A percentile compares a stretch with the other conserved stretches of the same genome.
Evolutionary conservation across 352 stramenopile genomes (phyloP).

Genomic region (Albugo candida): DNA sequence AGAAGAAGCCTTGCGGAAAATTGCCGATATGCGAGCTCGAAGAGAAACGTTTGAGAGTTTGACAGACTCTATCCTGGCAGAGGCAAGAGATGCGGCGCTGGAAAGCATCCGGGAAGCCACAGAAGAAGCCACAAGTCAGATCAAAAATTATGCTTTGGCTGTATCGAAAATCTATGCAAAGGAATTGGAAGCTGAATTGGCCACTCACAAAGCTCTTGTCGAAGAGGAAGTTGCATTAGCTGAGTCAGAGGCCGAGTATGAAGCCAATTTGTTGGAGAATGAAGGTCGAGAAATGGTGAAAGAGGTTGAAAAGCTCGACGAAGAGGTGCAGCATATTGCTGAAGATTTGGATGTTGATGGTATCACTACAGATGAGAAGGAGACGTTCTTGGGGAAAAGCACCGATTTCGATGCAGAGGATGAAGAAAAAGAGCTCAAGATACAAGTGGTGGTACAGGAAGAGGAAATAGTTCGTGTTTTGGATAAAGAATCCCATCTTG

Average conservation of each 20-base stretch:
- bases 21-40: too few species aligned
- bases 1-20: too few species aligned
- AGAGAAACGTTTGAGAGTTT: constrained; percentile 12
- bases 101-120: constrained; percentile 20
- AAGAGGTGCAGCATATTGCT: constrained; percentile 6
- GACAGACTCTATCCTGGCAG: constrained; percentile 19
- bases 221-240: constrained; percentile 2
- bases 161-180: constrained; percentile 10
- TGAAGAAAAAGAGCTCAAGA: background rate
- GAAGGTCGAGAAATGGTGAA: constrained; percentile 5
- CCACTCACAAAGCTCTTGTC: constrained; percentile 5
- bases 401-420: constrained; percentile 5
- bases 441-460: background rate
- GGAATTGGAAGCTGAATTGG: constrained; percentile 3
- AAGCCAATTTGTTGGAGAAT: constrained; percentile 5
- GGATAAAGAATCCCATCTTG: background rate
- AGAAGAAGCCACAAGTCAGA: constrained; percentile 14
- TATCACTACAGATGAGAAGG: background rate
- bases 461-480: constrained; percentile 3
- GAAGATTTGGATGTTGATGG: constrained; percentile 4
- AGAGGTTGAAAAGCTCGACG: background rate
- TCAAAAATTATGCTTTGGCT: constrained; percentile 17
- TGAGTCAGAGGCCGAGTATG: constrained; percentile 10
- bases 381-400: constrained; percentile 7
- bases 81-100: constrained; percentile 19